Base-by-base conservation (phyloP, 2,329 filamentous ascomycete species). In the Aspergillus vadensis region DNA sequence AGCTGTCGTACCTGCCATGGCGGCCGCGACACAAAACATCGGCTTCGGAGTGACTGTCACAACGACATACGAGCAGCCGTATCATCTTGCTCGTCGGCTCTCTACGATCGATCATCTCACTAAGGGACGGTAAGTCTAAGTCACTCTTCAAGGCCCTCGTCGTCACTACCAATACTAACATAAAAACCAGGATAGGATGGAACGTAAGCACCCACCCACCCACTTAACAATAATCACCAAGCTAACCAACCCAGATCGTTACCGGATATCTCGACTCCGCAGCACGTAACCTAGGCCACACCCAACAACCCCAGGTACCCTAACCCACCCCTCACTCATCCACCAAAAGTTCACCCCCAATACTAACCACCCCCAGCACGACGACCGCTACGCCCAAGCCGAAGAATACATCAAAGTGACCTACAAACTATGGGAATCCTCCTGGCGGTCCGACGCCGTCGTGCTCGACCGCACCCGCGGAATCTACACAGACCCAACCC, bases 11-110 rank as follows among this genome's bases (percentile, higher is more conserved):
- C 81, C 87, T 2, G 86, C 87, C 2, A 88, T 90, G 86, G 87
- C 88, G 0, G 87, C 87, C 1, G 87, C 80, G 0, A 90, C 88
- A 0, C 82, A 85, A 64, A 88, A 80, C 60, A 82, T 91, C n/a
- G 85, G 83, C 0, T 90, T 91, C 62, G 88, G 88, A 0, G 85
- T 90, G 1, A 90, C 88, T 0, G 82, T 87, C 0, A 84, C 85
- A 1, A 89, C 88, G 0, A 89, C 86, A 0, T 91, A 90, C 63
- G 88, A 90, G 70, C 83, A 87, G 68, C 88, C 88, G 0, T 90
- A 89, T 67, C 84, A 88, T 64, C 76, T 90, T 14, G 88, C 88
- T 0, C 75, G 88, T 17, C 76, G 87, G n/a, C 74, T 90, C 10
- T 86, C 84, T 4, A 90, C 88, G 0, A 79, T 90, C 0, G 88